phyloP scores from a whole-genome alignment of 148 eudicot species.

The Amaranthus cruentus region DNA sequence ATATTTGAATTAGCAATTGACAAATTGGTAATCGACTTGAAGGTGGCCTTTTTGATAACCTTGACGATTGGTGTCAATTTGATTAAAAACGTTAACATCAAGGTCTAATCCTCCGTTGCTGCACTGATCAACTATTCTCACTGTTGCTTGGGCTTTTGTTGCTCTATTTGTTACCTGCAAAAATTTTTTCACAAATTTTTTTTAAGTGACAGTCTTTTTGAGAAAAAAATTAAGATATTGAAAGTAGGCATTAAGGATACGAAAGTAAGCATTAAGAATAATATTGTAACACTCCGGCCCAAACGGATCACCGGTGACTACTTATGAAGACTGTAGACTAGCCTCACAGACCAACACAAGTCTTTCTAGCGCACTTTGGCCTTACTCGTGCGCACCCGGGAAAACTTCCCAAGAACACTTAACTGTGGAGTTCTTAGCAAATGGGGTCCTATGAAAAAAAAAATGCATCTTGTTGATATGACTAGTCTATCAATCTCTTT shows the following conservation, averaged over 20 bases:
- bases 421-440: no score
- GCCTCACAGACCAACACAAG: no score
- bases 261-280: background rate
- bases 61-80: constrained; percentile 37
- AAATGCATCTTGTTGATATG: no score
- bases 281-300: no score
- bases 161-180: constrained; percentile 44
- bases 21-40: constrained; percentile 43
- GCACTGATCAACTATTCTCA: constrained; percentile 49
- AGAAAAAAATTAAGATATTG: background rate
- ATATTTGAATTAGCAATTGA: constrained; percentile 20
- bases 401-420: no score
- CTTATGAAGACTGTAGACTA: no score
- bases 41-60: constrained; percentile 42
- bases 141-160: constrained; percentile 40
- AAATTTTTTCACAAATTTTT: background rate
- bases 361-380: no score
- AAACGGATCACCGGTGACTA: no score
- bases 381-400: no score
- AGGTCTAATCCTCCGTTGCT: constrained; percentile 49
- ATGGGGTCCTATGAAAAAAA: no score
- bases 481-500: no score
- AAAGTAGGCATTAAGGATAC: background rate
- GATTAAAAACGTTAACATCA: constrained; percentile 37
- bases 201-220: no score